Base-by-base conservation (phyloP, 208 protist genomes). In the Entamoeba histolytica region DNA sequence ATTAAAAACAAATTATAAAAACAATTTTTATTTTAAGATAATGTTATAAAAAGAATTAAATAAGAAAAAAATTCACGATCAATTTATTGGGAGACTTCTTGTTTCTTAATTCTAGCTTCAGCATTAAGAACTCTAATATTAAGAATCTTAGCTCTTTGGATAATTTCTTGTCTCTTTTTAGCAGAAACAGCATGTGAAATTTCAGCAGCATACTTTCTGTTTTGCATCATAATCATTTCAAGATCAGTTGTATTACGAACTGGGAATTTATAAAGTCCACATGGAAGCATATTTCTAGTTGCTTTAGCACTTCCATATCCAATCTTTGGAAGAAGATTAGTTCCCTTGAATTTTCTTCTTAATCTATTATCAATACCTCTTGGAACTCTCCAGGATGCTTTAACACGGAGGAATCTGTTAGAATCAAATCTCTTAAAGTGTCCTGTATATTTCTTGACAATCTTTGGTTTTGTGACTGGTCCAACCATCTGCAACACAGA, bases 211-310 rank as follows among this genome's bases (percentile, higher is more conserved):
- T 99, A 99, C 96, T 97, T 99, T 94, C 98, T 97, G 98, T 99
- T 99, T 96, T 99, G 98, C 98, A 99, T 99, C 49, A 99, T 96
- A 49, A 99, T 97, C 96, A 99, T 97, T 96, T 99, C 98, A 87
- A 99, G 97, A 94, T 99, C 98, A 95, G 98, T 95, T 69, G 57
- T 96, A 94, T 97, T 98, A 95, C 96, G 95, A 93, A 99, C 96
- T 93, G 96, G 96, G 96, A 99, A 99, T 95, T 97, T 97, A 96
- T 98, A 98, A 96, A 99, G 99, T 95, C 98, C 98, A 92, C 97
- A 97, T 39, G 98, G 98, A 93, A 97, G 96, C 94, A 98, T 96
- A 96, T 98, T 98, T 95, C 97, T 97, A 94, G 97, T 98, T 93
- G 95, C 96, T 95, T 97, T 98, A 96, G 98, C 97, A 96, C 97